Conservation (phyloP, 2,329 filamentous ascomycete genomes). For the Aspergillus sp. region DNA sequence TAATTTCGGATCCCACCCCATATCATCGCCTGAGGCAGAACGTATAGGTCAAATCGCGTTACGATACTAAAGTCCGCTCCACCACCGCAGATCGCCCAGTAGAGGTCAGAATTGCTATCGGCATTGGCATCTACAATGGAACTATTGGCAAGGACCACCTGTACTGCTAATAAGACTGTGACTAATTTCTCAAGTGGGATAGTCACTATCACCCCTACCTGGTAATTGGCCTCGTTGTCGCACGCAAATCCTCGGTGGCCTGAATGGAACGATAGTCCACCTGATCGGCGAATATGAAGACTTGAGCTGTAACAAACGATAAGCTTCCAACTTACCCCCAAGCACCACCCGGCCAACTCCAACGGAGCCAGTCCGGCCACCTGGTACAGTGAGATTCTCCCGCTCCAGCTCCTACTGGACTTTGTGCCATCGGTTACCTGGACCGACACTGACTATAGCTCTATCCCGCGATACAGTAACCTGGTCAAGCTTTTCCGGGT, state of each 20-base stretch:
- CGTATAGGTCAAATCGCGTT: conserved; percentile 41
- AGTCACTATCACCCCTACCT: neutral
- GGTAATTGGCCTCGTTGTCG: neutral
- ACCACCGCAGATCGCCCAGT: conserved; percentile 42
- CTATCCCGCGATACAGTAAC: neutral
- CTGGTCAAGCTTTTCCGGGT: neutral
- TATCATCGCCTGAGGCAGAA: conserved; percentile 36
- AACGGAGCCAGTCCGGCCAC: neutral
- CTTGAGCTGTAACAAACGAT: too few species aligned
- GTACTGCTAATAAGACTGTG: neutral
- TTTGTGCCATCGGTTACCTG: neutral
- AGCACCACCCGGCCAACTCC: neutral
- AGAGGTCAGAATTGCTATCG: conserved; percentile 34
- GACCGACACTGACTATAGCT: neutral
- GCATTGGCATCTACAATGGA: conserved; percentile 32
- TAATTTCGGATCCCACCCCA: conserved; percentile 41
- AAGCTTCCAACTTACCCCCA: neutral
- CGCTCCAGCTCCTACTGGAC: neutral
- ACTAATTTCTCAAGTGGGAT: neutral
- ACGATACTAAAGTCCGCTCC: conserved; percentile 41
- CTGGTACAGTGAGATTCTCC: neutral
- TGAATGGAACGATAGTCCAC: neutral
- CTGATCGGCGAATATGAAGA: neutral
- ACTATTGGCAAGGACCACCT: conserved; percentile 9
- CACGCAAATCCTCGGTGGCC: neutral